Percentiles rank a stretch among this genome's conserved stretches.
Conservation (phyloP, 768 basidiomycete genomes). For the Amanita exitialis region DNA sequence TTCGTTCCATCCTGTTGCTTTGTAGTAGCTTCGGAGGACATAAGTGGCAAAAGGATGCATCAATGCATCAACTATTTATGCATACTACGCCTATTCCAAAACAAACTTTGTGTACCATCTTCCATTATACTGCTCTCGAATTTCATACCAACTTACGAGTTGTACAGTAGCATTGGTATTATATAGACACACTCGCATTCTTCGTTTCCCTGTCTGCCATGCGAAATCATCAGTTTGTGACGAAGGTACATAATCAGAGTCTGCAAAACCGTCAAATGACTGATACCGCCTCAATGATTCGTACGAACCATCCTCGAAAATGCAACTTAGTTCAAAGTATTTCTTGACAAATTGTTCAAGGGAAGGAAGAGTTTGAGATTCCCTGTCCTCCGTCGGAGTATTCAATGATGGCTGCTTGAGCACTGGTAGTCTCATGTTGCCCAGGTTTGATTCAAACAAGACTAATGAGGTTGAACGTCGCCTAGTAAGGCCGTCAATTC, state of each 20-base stretch:
- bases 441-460: slow-evolving; percentile 45
- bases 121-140: neutral
- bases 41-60: slow-evolving; percentile 88
- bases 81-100: neutral
- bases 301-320: slow-evolving; percentile 25
- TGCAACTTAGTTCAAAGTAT: slow-evolving; percentile 40
- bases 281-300: neutral
- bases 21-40: slow-evolving; percentile 83
- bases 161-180: neutral
- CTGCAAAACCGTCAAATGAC: neutral
- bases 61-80: neutral
- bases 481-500: neutral
- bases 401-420: slow-evolving; percentile 18
- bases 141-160: neutral
- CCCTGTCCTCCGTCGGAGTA: neutral
- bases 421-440: slow-evolving; percentile 34
- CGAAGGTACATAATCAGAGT: neutral
- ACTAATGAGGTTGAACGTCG: slow-evolving; percentile 18
- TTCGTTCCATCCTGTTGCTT: slow-evolving; percentile 93
- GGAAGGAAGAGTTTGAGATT: slow-evolving; percentile 10
- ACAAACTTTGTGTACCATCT: neutral
- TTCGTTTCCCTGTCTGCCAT: slow-evolving; percentile 2
- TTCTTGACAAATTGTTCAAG: slow-evolving; percentile 29
- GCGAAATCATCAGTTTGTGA: neutral
- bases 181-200: neutral